These are phyloP conservation scores for Clonostachys solani DNA, from an alignment of 2,329 filamentous ascomycete species.

Conservation along the genomic window DNA sequence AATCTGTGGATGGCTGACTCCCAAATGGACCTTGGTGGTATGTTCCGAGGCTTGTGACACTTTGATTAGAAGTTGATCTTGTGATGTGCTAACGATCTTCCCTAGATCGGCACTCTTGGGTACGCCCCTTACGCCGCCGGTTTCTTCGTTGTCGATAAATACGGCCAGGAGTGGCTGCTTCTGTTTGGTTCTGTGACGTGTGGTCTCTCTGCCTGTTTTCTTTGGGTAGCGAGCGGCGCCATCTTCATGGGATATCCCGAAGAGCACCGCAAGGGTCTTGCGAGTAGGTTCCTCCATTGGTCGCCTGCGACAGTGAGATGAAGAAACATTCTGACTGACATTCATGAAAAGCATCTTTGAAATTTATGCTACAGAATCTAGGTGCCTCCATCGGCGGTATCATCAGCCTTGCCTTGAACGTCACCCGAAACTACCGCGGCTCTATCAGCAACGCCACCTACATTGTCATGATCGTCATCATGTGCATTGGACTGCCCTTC, in stretches of 20 bases:
- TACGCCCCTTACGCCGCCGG: conserved; percentile 33
- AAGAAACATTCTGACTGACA: background rate
- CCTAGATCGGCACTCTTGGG: conserved; percentile 26
- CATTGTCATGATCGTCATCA: conserved; percentile 10
- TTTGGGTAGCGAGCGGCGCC: conserved; percentile 15
- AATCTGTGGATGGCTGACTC: background rate
- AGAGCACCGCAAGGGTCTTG: background rate
- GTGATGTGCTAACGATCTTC: too few species aligned
- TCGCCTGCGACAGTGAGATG: too few species aligned
- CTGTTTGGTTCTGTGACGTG: conserved; percentile 30
- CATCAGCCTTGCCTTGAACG: conserved; percentile 37
- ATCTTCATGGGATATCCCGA: conserved; percentile 1
- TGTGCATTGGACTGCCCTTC: conserved; percentile 6
- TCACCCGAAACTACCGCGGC: conserved; percentile 9
- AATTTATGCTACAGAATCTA: conserved; percentile 1
- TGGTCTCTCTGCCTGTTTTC: conserved; percentile 22
- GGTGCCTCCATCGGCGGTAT: conserved; percentile 9
- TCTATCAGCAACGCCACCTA: conserved; percentile 10
- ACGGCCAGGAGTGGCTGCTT: conserved; percentile 31
- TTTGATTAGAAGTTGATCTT: too few species aligned
- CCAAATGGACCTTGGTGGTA: background rate
- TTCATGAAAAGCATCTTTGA: background rate
- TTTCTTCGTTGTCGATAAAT: conserved; percentile 32
- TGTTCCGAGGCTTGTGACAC: background rate
- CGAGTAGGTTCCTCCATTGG: background rate